These are phyloP conservation scores for Fusarium verticillioides DNA, from an alignment of 2,329 filamentous ascomycete genomes.

Conservation along the genomic window DNA sequence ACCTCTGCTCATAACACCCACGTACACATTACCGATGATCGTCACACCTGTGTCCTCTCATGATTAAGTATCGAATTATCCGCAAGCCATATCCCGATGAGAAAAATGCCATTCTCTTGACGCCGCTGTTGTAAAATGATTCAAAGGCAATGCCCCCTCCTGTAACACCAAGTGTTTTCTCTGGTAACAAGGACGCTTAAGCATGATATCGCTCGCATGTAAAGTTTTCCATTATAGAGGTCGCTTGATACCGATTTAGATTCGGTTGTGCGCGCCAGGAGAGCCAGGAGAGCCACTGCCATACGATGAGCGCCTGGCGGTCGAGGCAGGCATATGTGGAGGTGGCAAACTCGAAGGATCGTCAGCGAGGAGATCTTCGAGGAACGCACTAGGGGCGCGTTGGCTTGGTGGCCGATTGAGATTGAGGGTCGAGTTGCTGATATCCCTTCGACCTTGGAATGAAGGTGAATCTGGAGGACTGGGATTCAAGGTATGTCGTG, in stretches of 20 bases:
- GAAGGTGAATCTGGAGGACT: constrained; percentile 75
- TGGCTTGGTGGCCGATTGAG: constrained; percentile 70
- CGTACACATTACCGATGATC: constrained; percentile 35
- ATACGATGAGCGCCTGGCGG: constrained; percentile 39
- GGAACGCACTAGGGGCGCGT: constrained; percentile 85
- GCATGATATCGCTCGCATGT: constrained; percentile 23
- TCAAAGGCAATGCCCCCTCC: constrained; percentile 9
- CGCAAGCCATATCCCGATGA: constrained; percentile 29
- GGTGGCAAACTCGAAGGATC: constrained; percentile 67
- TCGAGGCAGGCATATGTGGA: constrained; percentile 49
- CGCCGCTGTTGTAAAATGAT: constrained; percentile 40
- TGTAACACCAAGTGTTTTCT: constrained; percentile 23
- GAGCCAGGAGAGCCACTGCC: constrained; percentile 36
- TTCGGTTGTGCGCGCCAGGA: constrained; percentile 41
- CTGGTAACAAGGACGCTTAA: constrained; percentile 23
- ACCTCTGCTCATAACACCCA: constrained; percentile 9
- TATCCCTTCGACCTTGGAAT: constrained; percentile 59
- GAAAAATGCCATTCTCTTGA: constrained; percentile 38
- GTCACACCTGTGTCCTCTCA: constrained; percentile 23
- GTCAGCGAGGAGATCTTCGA: constrained; percentile 89
- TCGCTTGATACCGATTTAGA: constrained; percentile 30
- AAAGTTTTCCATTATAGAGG: constrained; percentile 12
- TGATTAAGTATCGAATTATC: constrained; percentile 29
- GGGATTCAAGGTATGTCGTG: constrained; percentile 58
- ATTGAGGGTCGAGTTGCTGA: constrained; percentile 74